Conservation (phyloP, 139 green algal species). For the Haematococcus lacustris region DNA sequence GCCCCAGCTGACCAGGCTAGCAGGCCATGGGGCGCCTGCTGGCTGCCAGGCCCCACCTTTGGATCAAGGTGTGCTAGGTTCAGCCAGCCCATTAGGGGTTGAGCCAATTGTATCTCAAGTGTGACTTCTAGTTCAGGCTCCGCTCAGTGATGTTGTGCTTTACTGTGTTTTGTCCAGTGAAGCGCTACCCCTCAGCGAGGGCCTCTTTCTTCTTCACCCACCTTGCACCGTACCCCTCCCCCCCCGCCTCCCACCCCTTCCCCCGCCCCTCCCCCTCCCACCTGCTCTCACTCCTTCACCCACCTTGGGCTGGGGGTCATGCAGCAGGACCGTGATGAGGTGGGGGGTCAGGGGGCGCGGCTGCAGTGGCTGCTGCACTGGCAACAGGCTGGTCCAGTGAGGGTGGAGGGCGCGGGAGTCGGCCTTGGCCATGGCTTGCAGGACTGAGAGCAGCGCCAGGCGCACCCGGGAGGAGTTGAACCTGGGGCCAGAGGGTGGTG, state of each 20-base stretch:
- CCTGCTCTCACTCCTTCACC: not conserved
- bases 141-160: no score
- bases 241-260: no score
- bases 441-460: conserved; percentile 28
- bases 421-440: conserved; percentile 49
- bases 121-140: not conserved
- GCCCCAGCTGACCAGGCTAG: not conserved
- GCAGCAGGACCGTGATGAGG: conserved; percentile 48
- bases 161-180: no score
- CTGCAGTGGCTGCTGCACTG: conserved; percentile 34
- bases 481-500: no score
- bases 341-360: conserved; percentile 26
- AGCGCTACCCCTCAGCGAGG: no score
- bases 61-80: no score
- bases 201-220: no score
- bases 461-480: conserved; percentile 41
- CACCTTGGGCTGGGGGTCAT: conserved; percentile 49
- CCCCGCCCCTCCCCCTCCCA: no score
- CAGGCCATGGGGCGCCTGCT: not conserved
- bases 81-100: not conserved
- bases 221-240: no score
- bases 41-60: not conserved
- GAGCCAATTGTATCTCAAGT: not conserved
- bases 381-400: conserved; percentile 51
- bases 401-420: conserved; percentile 52